These are phyloP conservation scores for Talaromyces trachyspermus DNA, from an alignment of 495 filamentous ascomycete species.

Conservation along the genomic window DNA sequence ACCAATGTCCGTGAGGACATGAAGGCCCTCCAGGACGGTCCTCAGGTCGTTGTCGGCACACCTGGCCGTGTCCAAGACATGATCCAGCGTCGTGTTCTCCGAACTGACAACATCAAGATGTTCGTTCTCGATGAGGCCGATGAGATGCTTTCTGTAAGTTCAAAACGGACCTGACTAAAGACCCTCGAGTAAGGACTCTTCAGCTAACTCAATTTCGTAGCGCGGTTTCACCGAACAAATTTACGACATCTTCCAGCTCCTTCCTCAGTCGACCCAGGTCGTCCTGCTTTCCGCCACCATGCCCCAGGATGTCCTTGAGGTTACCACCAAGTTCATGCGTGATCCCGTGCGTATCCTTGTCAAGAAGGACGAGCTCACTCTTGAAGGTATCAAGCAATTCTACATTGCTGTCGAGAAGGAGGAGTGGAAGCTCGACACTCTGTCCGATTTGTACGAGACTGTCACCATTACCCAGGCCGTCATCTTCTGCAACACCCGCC, in stretches of 20 bases:
- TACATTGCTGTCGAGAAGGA: conserved; percentile 99
- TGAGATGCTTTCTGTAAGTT: conserved; percentile 89
- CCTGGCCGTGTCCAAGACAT: conserved; percentile 97
- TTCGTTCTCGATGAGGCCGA: conserved; percentile 98
- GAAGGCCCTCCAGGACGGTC: conserved; percentile 89
- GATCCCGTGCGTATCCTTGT: conserved; percentile 98
- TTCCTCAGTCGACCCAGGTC: conserved; percentile 95
- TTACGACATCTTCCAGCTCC: conserved; percentile 98
- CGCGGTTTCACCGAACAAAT: conserved; percentile 99
- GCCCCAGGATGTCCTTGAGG: conserved; percentile 97
- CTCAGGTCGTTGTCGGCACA: conserved; percentile 93
- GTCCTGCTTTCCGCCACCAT: conserved; percentile 96
- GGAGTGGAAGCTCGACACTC: conserved; percentile 99
- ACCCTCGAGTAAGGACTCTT: no score
- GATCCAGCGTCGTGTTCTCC: conserved; percentile 93
- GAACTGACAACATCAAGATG: conserved; percentile 97
- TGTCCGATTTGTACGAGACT: conserved; percentile 97
- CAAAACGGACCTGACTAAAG: no score
- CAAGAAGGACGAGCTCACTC: conserved; percentile 98
- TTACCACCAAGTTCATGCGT: conserved; percentile 99
- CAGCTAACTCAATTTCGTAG: conserved; percentile 30
- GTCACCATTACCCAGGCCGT: conserved; percentile 99
- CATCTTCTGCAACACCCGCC: conserved; percentile 99
- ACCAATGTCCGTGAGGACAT: conserved; percentile 98
- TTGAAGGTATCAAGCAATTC: conserved; percentile 99